Percentiles rank a stretch among this genome's conserved stretches.
Evolutionary conservation across 2,329 filamentous ascomycete genomes (phyloP).

Genomic region (Cercospora sp.): DNA sequence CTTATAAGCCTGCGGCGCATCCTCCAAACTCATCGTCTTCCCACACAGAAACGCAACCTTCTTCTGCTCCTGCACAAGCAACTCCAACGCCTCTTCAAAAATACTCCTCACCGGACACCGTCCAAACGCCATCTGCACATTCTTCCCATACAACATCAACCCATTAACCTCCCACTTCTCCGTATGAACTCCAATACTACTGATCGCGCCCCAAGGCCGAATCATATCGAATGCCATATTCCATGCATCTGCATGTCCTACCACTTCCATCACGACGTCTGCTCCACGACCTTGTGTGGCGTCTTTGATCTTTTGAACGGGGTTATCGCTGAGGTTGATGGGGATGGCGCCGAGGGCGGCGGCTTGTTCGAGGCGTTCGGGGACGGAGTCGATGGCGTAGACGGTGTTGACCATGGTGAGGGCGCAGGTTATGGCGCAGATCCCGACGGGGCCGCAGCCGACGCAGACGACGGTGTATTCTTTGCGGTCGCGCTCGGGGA

Average conservation of each 20-base stretch:
- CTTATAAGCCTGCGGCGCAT: conserved; percentile 54
- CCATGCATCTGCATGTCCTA: conserved; percentile 51
- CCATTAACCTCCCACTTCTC: conserved; percentile 50
- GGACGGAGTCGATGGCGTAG: conserved; percentile 56
- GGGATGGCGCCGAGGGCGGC: conserved; percentile 75
- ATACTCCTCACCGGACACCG: conserved; percentile 53
- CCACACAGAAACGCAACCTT: conserved; percentile 55
- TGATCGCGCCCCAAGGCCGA: conserved; percentile 52
- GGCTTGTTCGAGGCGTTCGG: conserved; percentile 71
- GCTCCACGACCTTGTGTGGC: conserved; percentile 78
- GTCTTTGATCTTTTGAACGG: conserved; percentile 67
- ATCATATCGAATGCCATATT: conserved; percentile 52
- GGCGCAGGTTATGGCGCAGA: conserved; percentile 62
- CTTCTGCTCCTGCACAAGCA: conserved; percentile 51
- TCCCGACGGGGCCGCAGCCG: conserved; percentile 76
- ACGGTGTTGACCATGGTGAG: conserved; percentile 38
- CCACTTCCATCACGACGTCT: conserved; percentile 70
- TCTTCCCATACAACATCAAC: conserved; percentile 53
- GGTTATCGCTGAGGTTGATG: conserved; percentile 64
- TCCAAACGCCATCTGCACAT: conserved; percentile 52
- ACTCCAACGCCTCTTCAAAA: conserved; percentile 49
- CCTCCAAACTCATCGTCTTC: conserved; percentile 52
- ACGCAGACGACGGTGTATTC: conserved; percentile 75
- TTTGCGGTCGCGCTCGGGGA: conserved; percentile 57
- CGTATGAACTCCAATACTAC: conserved; percentile 50